phyloP scores from a whole-genome alignment of 306 rosid species.

The Castanopsis chinensis region DNA sequence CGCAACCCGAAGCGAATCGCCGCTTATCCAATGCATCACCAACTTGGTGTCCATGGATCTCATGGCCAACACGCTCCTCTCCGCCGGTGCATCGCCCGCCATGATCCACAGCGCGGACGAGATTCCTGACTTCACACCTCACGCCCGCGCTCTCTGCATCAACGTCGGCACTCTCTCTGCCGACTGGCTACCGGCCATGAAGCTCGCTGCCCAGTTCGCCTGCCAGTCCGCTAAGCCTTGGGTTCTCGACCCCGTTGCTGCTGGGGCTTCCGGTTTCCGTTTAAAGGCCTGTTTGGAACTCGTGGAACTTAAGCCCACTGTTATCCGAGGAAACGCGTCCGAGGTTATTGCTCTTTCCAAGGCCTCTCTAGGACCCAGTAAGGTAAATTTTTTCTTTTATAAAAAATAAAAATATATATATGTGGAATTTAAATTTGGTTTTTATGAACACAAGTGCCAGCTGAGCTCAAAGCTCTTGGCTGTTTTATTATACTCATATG shows the following conservation, averaged over 20 bases:
- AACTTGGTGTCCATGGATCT: constrained; percentile 92
- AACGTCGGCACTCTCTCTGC: constrained; percentile 80
- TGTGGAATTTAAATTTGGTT: too few species aligned
- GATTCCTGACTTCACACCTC: constrained; percentile 73
- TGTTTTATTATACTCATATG: too few species aligned
- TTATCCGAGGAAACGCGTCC: constrained; percentile 76
- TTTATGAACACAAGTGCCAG: too few species aligned
- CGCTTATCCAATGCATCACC: constrained; percentile 86
- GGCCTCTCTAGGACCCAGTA: constrained; percentile 31
- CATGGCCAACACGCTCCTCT: constrained; percentile 77
- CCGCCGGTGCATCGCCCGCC: constrained; percentile 89
- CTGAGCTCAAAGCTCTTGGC: too few species aligned
- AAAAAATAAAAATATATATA: too few species aligned
- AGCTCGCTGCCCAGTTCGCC: constrained; percentile 49
- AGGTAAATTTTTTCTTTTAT: constrained; percentile 31
- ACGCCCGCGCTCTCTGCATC: constrained; percentile 51
- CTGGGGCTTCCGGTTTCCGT: constrained; percentile 64
- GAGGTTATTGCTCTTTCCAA: constrained; percentile 71
- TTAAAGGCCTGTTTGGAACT: constrained; percentile 65
- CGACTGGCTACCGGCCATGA: constrained; percentile 69
- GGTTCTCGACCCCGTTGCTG: constrained; percentile 93
- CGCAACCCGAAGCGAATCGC: constrained; percentile 51
- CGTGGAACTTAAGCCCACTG: constrained; percentile 55
- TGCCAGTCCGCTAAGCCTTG: constrained; percentile 48
- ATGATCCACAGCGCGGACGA: constrained; percentile 77